Evolutionary conservation across 2,329 filamentous ascomycete species (phyloP), one percentile per base, ranked within the genome.

Genomic region (Colletotrichum lentis): DNA sequence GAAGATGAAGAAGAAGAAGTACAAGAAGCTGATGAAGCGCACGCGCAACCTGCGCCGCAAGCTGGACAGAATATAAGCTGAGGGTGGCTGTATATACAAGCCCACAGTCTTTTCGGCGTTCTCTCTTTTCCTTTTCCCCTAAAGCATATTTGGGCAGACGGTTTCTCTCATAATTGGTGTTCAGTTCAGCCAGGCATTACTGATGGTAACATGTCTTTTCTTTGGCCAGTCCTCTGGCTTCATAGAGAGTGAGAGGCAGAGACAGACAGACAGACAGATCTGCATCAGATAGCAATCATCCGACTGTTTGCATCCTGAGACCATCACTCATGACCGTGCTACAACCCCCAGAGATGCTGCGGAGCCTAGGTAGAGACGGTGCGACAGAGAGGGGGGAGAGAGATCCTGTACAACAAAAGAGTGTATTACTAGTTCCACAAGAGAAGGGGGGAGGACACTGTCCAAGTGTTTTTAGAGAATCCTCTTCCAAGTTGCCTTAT

Each of bases 1-100:
- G 76, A 97, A 94, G 88, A 99, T 99, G 94, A 99, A 99, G 92
- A 99, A 98, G 88, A 95, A 98, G 88, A 99, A 99, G 90, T 97
- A 97, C 82, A 98, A 97, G 94, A 99, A 99, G 88, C 85, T 98
- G 73, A 94, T 97, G 92, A 92, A 91, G 85, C 88, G 89, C 80
- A 97, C 95, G 76, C 89, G 95, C 79, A 95, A 93, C 78, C 80
- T 94, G 83, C 90, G 95, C 77, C 89, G 94, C 77, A 97, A 94
- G 84, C 84, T 96, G 75, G 93, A 91, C 75, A 87, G 89, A 76
- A 82, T 86, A 71, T 88, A 83, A 80, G 69, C 53, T 47, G 46
- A 41, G 52, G 44, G 41, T 65, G 63, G 68, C 47, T 74, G 73
- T 76, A 74, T 70, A 75, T 74, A 75, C 72, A 59, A 59, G 46